Evolutionary conservation across 2,329 filamentous ascomycete species (phyloP).

Genomic region (Hymenoscyphus salicellus): DNA sequence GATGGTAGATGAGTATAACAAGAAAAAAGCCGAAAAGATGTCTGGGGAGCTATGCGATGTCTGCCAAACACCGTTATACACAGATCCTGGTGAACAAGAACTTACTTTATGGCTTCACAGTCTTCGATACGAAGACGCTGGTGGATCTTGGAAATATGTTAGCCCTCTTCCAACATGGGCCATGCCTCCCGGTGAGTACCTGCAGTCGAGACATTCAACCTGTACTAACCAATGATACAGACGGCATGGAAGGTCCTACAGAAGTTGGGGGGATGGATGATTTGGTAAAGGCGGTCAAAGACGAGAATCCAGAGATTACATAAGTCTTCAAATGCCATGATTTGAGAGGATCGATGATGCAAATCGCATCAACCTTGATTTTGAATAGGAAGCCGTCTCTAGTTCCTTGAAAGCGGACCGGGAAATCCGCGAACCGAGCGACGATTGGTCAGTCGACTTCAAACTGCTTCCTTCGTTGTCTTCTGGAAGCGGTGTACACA

Average conservation of each 20-base stretch:
- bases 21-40: conserved; percentile 88
- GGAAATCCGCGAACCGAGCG: neutral
- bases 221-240: conserved; percentile 17
- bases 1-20: conserved; percentile 86
- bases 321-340: conserved; percentile 15
- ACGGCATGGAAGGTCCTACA: conserved; percentile 55
- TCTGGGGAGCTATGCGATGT: conserved; percentile 77
- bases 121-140: conserved; percentile 79
- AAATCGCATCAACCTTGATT: neutral
- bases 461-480: neutral
- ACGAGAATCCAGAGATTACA: conserved; percentile 35
- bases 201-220: neutral
- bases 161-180: conserved; percentile 86
- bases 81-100: conserved; percentile 86
- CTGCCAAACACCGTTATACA: conserved; percentile 87
- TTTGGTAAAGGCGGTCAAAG: conserved; percentile 49
- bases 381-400: neutral
- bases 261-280: conserved; percentile 62
- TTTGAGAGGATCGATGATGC: neutral
- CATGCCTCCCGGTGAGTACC: conserved; percentile 57
- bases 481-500: too few species aligned
- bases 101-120: conserved; percentile 93
- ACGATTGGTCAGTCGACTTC: neutral
- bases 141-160: conserved; percentile 81
- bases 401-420: neutral